These are phyloP conservation scores for Komagataella pseudopastoris DNA, from an alignment of 805 yeast species.

Conservation along the genomic window DNA sequence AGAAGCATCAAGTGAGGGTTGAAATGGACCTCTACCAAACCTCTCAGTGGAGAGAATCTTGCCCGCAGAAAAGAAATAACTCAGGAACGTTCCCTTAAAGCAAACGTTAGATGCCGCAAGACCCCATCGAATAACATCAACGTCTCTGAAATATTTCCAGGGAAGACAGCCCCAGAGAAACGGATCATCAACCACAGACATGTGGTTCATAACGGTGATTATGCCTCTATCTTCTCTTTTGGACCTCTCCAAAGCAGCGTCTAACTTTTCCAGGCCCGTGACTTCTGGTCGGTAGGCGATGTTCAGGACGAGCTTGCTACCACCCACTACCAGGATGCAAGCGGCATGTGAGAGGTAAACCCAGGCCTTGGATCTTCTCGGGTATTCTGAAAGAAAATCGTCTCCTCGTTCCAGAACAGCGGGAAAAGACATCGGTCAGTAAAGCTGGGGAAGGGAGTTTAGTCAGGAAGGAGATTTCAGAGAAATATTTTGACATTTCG, in stretches of 20 bases:
- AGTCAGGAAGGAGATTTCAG: background rate
- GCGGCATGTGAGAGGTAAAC: slow-evolving; percentile 54
- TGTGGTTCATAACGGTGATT: slow-evolving; percentile 83
- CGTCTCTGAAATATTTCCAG: slow-evolving; percentile 42
- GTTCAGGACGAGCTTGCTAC: slow-evolving; percentile 48
- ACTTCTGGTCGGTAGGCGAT: slow-evolving; percentile 52
- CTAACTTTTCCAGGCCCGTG: slow-evolving; percentile 49
- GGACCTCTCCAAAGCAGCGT: slow-evolving; percentile 49
- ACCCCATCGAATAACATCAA: slow-evolving; percentile 80
- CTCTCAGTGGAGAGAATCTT: slow-evolving; percentile 79
- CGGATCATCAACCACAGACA: slow-evolving; percentile 90
- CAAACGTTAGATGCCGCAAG: slow-evolving; percentile 89
- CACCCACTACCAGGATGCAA: slow-evolving; percentile 48
- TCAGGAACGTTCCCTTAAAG: slow-evolving; percentile 38
- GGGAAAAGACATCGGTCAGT: slow-evolving; percentile 43
- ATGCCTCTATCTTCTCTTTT: slow-evolving; percentile 59
- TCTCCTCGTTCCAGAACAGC: slow-evolving; percentile 64
- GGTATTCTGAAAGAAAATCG: slow-evolving; percentile 44
- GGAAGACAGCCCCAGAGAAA: slow-evolving; percentile 81
- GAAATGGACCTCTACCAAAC: slow-evolving; percentile 90
- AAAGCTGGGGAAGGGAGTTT: background rate
- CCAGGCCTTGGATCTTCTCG: slow-evolving; percentile 48
- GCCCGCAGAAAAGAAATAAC: slow-evolving; percentile 71
- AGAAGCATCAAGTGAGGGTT: slow-evolving; percentile 79
- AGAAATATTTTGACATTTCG: background rate